Conservation (phyloP, 495 filamentous ascomycete genomes). For the Tuber melanosporum region DNA sequence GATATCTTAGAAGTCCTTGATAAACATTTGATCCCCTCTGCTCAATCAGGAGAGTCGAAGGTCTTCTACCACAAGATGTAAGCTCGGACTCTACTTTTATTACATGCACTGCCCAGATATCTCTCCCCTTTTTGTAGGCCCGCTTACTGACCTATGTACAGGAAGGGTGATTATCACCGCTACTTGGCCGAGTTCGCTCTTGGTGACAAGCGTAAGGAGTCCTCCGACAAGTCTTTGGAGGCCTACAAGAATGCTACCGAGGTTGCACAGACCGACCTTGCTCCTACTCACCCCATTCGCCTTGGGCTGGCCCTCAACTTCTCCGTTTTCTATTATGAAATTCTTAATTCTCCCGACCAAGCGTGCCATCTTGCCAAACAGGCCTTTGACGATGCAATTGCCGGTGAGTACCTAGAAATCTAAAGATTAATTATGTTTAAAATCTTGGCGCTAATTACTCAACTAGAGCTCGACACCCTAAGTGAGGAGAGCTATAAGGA, state of each 20-base stretch:
- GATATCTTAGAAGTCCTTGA: constrained; percentile 97
- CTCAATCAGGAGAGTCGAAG: constrained; percentile 95
- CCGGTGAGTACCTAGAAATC: constrained; percentile 54
- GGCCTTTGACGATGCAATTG: constrained; percentile 98
- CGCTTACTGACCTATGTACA: constrained; percentile 46
- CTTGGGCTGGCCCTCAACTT: constrained; percentile 98
- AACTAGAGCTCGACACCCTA: constrained; percentile 87
- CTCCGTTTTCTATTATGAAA: constrained; percentile 99
- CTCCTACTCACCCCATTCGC: constrained; percentile 97
- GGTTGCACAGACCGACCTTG: constrained; percentile 94
- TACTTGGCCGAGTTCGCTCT: constrained; percentile 98
- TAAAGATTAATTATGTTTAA: neutral
- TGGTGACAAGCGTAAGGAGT: constrained; percentile 95
- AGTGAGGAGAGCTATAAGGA: constrained; percentile 99
- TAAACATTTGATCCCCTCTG: constrained; percentile 91
- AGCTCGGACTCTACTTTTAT: neutral
- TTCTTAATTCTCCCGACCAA: constrained; percentile 96
- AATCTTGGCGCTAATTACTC: constrained; percentile 13
- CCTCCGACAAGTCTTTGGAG: constrained; percentile 92
- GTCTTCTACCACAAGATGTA: constrained; percentile 99
- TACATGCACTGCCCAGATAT: neutral
- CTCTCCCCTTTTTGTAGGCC: neutral
- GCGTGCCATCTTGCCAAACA: constrained; percentile 99
- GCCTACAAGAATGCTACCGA: constrained; percentile 98
- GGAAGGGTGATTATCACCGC: constrained; percentile 99